phyloP scores from a whole-genome alignment of 805 yeast species.

The Scheffersomyces coipomensis region DNA sequence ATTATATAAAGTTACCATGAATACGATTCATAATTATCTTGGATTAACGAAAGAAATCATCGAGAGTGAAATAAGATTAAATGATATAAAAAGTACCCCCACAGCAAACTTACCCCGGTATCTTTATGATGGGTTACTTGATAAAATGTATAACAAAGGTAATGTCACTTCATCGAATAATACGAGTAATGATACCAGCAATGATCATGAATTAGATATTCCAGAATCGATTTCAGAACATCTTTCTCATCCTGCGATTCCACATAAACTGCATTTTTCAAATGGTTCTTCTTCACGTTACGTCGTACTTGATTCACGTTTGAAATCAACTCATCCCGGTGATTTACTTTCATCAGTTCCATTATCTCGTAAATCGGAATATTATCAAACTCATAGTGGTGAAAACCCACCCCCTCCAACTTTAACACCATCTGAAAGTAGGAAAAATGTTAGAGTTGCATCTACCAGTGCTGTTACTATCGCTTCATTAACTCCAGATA shows the following conservation, averaged over 20 bases:
- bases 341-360: slow-evolving; percentile 83
- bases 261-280: slow-evolving; percentile 5
- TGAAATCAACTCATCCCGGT: slow-evolving; percentile 69
- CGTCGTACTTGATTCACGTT: slow-evolving; percentile 50
- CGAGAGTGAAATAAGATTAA: slow-evolving; percentile 69
- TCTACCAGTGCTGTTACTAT: background rate
- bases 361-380: slow-evolving; percentile 44
- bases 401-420: background rate
- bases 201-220: background rate
- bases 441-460: background rate
- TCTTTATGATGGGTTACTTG: slow-evolving; percentile 56
- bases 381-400: slow-evolving; percentile 17
- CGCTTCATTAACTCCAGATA: slow-evolving; percentile 17
- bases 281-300: slow-evolving; percentile 30
- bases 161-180: too few species aligned
- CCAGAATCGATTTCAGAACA: background rate
- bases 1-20: slow-evolving; percentile 85
- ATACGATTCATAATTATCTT: slow-evolving; percentile 82
- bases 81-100: slow-evolving; percentile 33
- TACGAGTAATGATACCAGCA: background rate
- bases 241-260: background rate
- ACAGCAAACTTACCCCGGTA: slow-evolving; percentile 54
- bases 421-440: background rate
- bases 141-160: slow-evolving; percentile 25
- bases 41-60: slow-evolving; percentile 82